These are phyloP conservation scores for Populus pruinosa DNA, from an alignment of 345 rosid genomes.

Conservation along the genomic window DNA sequence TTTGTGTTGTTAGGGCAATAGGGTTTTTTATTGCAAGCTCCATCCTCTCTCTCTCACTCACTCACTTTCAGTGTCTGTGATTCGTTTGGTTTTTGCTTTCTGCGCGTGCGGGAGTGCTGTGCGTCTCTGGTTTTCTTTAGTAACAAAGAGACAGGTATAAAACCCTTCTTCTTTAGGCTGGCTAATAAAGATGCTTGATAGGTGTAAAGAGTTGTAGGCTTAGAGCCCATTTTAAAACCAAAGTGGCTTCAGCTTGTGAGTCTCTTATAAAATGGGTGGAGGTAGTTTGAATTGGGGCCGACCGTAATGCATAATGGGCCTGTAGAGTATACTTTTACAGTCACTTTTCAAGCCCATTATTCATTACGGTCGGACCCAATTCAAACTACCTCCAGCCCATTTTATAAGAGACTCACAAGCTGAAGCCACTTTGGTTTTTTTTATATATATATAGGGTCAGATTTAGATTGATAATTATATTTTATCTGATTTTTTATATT, in stretches of 20 bases:
- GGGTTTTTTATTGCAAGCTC: constrained; percentile 7
- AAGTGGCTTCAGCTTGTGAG: too few relatives aligned
- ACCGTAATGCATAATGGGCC: neutral
- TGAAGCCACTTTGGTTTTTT: too few relatives aligned
- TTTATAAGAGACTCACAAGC: neutral
- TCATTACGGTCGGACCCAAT: neutral
- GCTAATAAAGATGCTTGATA: neutral
- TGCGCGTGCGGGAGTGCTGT: neutral
- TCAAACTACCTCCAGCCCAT: neutral
- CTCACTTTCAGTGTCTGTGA: neutral
- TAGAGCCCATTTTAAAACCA: neutral
- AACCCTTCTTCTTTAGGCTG: neutral
- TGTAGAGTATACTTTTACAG: neutral
- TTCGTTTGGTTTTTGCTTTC: neutral
- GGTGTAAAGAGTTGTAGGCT: neutral
- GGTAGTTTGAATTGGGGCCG: neutral
- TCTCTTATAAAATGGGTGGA: neutral
- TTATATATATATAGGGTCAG: too few relatives aligned
- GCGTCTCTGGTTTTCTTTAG: neutral
- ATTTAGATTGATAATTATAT: too few relatives aligned
- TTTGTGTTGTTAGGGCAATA: neutral
- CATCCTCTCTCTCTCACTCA: neutral
- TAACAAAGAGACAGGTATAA: neutral
- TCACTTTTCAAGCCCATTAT: neutral
- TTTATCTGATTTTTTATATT: too few relatives aligned